Evolutionary conservation across 768 basidiomycete genomes (phyloP), one percentile per base, ranked within the genome.

Genomic region (Megacollybia marginata): DNA sequence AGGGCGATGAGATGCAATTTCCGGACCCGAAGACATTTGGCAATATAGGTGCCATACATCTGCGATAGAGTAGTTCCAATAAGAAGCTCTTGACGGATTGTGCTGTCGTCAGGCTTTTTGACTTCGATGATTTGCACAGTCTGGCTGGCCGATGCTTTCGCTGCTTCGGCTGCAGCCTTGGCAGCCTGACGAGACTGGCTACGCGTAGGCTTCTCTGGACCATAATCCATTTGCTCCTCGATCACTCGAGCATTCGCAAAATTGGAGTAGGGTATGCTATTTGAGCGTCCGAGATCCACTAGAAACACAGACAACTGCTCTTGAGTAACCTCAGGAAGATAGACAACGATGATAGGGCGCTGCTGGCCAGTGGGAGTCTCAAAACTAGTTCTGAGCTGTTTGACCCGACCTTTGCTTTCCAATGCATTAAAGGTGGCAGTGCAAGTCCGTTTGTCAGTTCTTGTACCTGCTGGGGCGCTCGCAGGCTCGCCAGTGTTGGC

Each of bases 11-110:
- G 64, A 58, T 92, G 87, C 1, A 90, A 65, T 51, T 79, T 72
- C 23, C 80, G 77, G 15, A 80, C 77, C 42, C 92, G 76, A 1
- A 80, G 67, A 31, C 75, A 73, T 57, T 81, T 82, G 12, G 85
- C 89, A 12, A 79, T 69, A 42, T 85, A 75, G 63, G 78, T 90
- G 12, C 90, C 92, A 59, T 88, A 88, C 28, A 79, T 55, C 55
- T 92, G 88, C 2, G 79, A 74, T n/a, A 85, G 59, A 2, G 87
- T 83, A 23, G 78, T 79, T 59, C 94, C 88, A 2, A 75, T 73
- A n/a, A 88, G 65, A 49, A 92, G 69, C 32, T 79, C 73, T 18
- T 82, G 76, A 33, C 79, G 75, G 50, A 85, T 73, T 8, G 71
- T 74, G 16, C 70, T 60, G 50, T 79, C 79, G 54, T 82, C 79